Evolutionary conservation across 140 eudicot genomes (phyloP).

Genomic region (Cichorium intybus): DNA sequence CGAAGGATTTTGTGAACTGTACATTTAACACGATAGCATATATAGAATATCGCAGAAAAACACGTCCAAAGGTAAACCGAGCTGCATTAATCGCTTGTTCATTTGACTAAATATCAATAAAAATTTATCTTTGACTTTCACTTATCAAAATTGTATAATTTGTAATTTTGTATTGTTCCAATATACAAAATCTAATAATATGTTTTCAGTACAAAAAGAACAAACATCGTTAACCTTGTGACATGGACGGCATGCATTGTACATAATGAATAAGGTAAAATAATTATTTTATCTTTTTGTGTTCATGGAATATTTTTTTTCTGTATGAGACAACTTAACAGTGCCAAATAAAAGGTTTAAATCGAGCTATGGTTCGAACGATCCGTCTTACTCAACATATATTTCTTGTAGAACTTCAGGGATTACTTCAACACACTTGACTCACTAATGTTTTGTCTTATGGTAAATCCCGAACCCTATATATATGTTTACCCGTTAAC

Average conservation of each 20-base stretch:
- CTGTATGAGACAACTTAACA: constrained; percentile 1
- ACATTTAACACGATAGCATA: not conserved
- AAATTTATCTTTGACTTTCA: not conserved
- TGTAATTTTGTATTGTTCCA: not conserved
- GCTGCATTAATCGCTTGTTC: not conserved
- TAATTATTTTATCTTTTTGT: not conserved
- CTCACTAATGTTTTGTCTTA: constrained; percentile 1
- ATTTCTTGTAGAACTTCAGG: constrained; percentile 16
- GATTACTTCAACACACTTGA: constrained; percentile 14
- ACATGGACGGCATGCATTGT: constrained; percentile 14
- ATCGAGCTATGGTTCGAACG: constrained; percentile 8
- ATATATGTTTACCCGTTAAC: not conserved
- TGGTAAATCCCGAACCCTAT: not conserved
- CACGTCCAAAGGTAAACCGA: not conserved
- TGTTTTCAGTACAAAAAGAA: not conserved
- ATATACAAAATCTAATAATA: not conserved
- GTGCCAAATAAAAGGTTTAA: not conserved
- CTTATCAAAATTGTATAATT: not conserved
- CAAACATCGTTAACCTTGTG: constrained; percentile 10
- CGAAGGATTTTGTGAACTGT: not conserved
- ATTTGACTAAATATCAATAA: not conserved
- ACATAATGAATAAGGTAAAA: not conserved
- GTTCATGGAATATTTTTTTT: not conserved
- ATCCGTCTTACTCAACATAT: constrained; percentile 8
- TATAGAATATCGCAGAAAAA: not conserved